Evolutionary conservation across 192 early-diverging fungal genomes (phyloP).

Genomic region (Irineochytrium annulatum): DNA sequence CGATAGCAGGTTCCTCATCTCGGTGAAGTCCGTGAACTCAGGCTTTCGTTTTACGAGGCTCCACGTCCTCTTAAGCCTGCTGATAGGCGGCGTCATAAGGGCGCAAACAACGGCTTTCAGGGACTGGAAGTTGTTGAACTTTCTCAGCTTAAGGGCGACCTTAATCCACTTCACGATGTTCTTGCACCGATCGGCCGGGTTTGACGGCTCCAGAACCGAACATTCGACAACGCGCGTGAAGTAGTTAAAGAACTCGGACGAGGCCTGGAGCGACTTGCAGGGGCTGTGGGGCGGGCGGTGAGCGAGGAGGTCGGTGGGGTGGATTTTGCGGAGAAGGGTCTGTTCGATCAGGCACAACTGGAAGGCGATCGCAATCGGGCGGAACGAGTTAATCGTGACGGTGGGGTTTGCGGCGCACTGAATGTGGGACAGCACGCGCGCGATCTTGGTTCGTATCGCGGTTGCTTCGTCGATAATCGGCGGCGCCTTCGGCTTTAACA

Average conservation of each 20-base stretch:
- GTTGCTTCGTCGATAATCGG: slow-evolving; percentile 18
- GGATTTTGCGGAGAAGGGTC: slow-evolving; percentile 60
- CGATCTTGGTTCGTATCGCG: slow-evolving; percentile 11
- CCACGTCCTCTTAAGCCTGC: slow-evolving; percentile 70
- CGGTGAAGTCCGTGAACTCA: slow-evolving; percentile 49
- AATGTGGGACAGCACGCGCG: slow-evolving; percentile 18
- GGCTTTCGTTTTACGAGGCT: slow-evolving; percentile 50
- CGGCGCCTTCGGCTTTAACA: background rate
- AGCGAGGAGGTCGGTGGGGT: slow-evolving; percentile 49
- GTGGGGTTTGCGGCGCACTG: slow-evolving; percentile 12
- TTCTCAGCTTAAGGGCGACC: slow-evolving; percentile 52
- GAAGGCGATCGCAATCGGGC: slow-evolving; percentile 61
- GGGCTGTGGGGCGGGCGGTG: slow-evolving; percentile 60
- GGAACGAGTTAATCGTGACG: slow-evolving; percentile 50
- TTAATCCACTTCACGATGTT: slow-evolving; percentile 69
- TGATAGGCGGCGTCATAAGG: slow-evolving; percentile 64
- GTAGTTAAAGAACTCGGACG: slow-evolving; percentile 79
- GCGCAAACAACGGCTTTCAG: slow-evolving; percentile 68
- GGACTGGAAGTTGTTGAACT: slow-evolving; percentile 65
- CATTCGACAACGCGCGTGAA: slow-evolving; percentile 69
- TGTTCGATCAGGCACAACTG: slow-evolving; percentile 70
- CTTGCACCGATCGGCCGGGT: slow-evolving; percentile 54
- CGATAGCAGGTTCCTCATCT: slow-evolving; percentile 53
- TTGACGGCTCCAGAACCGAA: slow-evolving; percentile 58
- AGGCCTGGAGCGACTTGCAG: slow-evolving; percentile 54